Evolutionary conservation across 2,329 filamentous ascomycete genomes (phyloP).

Genomic region (Hypoxylon sp.): DNA sequence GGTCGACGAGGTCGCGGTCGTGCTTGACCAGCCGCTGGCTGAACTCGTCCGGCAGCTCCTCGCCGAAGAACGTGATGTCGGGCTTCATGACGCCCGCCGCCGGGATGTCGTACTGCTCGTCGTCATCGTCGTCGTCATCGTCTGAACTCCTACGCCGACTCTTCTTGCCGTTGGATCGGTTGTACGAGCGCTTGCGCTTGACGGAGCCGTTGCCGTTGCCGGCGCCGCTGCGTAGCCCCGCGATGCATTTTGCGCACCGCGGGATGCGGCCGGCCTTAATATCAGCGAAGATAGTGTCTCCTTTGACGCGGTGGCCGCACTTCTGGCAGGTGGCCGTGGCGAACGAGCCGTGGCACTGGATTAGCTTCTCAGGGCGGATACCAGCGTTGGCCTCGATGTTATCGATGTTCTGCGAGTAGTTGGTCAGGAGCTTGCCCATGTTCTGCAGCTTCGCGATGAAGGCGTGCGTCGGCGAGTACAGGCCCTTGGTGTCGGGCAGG

Average conservation of each 20-base stretch:
- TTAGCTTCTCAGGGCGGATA: slow-evolving; percentile 82
- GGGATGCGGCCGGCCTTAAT: slow-evolving; percentile 84
- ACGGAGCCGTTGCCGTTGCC: slow-evolving; percentile 61
- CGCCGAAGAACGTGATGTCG: slow-evolving; percentile 98
- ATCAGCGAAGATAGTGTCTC: slow-evolving; percentile 83
- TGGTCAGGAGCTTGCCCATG: slow-evolving; percentile 90
- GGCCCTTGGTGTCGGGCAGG: slow-evolving; percentile 77
- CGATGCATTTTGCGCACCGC: slow-evolving; percentile 79
- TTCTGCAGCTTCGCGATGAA: slow-evolving; percentile 93
- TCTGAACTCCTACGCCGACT: slow-evolving; percentile 55
- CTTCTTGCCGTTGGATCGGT: slow-evolving; percentile 59
- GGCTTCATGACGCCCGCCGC: slow-evolving; percentile 90
- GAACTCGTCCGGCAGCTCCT: slow-evolving; percentile 88
- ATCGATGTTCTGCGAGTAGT: slow-evolving; percentile 99
- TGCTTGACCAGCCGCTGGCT: slow-evolving; percentile 83
- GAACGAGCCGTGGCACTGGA: slow-evolving; percentile 98
- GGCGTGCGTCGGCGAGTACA: slow-evolving; percentile 91
- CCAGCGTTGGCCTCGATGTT: slow-evolving; percentile 92
- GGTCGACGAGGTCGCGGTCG: slow-evolving; percentile 84
- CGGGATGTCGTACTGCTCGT: slow-evolving; percentile 74
- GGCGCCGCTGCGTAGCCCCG: slow-evolving; percentile 63
- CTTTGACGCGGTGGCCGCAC: slow-evolving; percentile 80
- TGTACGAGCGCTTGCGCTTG: slow-evolving; percentile 69
- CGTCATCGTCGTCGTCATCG: slow-evolving; percentile 64
- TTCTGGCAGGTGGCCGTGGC: slow-evolving; percentile 90